These are phyloP conservation scores for Pezicula neosporulosa DNA, from an alignment of 2,329 filamentous ascomycete genomes.

Conservation along the genomic window DNA sequence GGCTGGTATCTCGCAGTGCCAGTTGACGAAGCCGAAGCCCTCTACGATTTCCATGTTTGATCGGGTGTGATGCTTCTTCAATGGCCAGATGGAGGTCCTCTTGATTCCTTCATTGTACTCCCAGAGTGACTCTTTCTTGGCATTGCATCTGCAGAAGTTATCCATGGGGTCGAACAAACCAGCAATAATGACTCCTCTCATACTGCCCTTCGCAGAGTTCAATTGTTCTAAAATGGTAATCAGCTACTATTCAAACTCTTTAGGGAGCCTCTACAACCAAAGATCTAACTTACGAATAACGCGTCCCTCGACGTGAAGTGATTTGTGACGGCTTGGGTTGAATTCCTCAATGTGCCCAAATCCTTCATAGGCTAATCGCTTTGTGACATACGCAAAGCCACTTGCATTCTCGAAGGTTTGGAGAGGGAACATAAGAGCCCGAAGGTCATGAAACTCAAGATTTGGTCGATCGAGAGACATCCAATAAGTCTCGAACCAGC, in stretches of 20 bases:
- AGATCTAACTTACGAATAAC: constrained; percentile 2
- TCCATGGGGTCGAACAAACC: constrained; percentile 3
- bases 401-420: neutral
- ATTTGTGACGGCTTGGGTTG: neutral
- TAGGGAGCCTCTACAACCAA: neutral
- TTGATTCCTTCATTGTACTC: constrained; percentile 1
- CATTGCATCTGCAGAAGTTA: constrained; percentile 1
- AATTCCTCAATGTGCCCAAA: neutral
- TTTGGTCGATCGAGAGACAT: neutral
- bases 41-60: constrained; percentile 3
- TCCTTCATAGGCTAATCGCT: neutral
- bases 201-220: constrained; percentile 1
- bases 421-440: neutral
- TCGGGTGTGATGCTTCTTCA: neutral
- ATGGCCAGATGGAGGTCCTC: neutral
- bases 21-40: constrained; percentile 1
- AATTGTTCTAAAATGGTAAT: constrained; percentile 2
- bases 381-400: constrained; percentile 2
- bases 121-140: neutral
- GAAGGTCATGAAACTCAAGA: neutral
- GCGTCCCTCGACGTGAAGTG: constrained; percentile 1
- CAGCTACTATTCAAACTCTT: neutral
- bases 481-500: constrained; percentile 1
- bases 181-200: constrained; percentile 1
- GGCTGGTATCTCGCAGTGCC: neutral